phyloP scores from a whole-genome alignment of 768 basidiomycete genomes.

The Krasilnikovozyma curviuscula region DNA sequence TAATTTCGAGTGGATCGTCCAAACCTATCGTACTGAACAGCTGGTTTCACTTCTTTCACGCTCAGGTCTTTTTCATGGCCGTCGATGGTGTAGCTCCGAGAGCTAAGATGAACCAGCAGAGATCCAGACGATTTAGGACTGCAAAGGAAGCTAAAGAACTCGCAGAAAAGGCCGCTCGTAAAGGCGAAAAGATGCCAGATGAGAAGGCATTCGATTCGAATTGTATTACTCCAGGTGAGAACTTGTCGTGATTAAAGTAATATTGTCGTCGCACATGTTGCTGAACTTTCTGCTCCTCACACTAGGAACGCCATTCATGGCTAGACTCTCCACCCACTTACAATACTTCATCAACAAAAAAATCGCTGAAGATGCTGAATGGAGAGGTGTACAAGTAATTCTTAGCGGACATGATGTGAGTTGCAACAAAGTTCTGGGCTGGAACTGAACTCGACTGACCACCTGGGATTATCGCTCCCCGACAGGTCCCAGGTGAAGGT shows the following conservation, averaged over 20 bases:
- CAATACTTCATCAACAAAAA: constrained; percentile 97
- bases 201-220: constrained; percentile 86
- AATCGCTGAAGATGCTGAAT: constrained; percentile 88
- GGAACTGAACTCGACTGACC: neutral
- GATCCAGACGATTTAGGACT: constrained; percentile 77
- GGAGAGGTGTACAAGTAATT: constrained; percentile 79
- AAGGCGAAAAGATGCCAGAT: constrained; percentile 76
- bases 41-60: no score
- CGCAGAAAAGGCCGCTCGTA: constrained; percentile 63
- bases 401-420: constrained; percentile 77
- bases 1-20: no score
- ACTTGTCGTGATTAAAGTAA: neutral
- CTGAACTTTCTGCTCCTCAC: neutral
- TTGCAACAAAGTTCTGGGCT: neutral
- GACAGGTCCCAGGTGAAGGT: constrained; percentile 71
- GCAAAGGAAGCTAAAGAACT: constrained; percentile 81
- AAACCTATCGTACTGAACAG: no score
- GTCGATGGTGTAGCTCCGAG: constrained; percentile 93
- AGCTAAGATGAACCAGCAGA: constrained; percentile 99
- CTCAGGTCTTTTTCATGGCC: constrained; percentile 77
- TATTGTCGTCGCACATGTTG: no score
- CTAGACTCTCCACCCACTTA: constrained; percentile 69
- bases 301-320: constrained; percentile 86
- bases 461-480: no score
- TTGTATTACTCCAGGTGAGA: constrained; percentile 87